Evolutionary conservation across 108 stramenopile genomes (phyloP), one percentile per base, ranked within the genome.

Genomic region (Pseudonitzschia multiseries): DNA sequence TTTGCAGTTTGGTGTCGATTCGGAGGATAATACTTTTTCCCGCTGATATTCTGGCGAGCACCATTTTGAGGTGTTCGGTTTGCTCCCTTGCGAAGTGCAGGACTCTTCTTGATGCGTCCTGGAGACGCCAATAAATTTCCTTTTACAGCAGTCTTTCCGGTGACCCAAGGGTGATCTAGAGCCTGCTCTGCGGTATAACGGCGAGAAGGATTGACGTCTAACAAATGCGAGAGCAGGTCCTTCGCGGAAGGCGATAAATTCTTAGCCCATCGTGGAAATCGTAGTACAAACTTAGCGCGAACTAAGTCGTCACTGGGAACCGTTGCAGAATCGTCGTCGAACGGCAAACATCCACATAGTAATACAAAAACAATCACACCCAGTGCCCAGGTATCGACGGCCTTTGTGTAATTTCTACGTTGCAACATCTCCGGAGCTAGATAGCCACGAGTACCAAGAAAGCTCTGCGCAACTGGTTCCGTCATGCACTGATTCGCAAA

Each of bases 361-460:
- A 97, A 72, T 12, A 95, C 93, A 76, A 93, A 97, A 22, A 92
- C 92, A 78, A 97, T 95, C 10, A 97, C 92, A 4, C 96, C 96
- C 17, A 97, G 70, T 0, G 96, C 92, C 96, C 96, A 97, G 32
- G 90, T 90, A 79, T 97, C 96, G 17, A 94, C 94, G 1, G 90
- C 87, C 54, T 76, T 76, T n/a, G 86, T 84, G 51, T 96, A 94
- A 29, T 96, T 85, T 53, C 92, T 75, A 5, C 98, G 90, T 76
- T 97, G 97, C n/a, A 99, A 79, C 95, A 97, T 97, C 77, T 99
- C 98, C 14, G 98, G 98, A 18, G 97, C 96, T 17, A 99, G 73
- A 71, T 99, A 99, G 0, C 98, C 97, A 40, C 96, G 70, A 29
- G 98, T 99, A 10, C 98, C 98, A 27, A 99, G 68, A 73, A 99